These are phyloP conservation scores for Salix caprea DNA, from an alignment of 345 rosid genomes.

Conservation along the genomic window DNA sequence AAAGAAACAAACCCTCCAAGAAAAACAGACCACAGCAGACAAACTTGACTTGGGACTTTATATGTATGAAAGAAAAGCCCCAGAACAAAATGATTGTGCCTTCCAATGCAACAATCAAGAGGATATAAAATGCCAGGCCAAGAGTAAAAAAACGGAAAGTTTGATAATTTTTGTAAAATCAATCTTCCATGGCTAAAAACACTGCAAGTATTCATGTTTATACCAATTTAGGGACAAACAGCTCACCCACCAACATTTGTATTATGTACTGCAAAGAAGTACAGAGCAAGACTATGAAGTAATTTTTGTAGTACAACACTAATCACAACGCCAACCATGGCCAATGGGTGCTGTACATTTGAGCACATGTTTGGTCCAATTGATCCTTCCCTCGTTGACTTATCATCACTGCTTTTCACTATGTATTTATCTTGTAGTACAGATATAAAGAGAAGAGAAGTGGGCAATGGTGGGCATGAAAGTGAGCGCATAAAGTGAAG, in stretches of 20 bases:
- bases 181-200: neutral
- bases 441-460: neutral
- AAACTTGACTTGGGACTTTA: neutral
- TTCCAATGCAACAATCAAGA: neutral
- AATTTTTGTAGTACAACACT: slow-evolving; percentile 35
- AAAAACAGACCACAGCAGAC: neutral
- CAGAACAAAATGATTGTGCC: neutral
- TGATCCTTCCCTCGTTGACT: slow-evolving; percentile 11
- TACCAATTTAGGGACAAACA: neutral
- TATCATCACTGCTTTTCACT: neutral
- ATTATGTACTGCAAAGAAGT: slow-evolving; percentile 34
- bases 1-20: neutral
- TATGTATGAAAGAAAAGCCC: neutral
- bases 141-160: neutral
- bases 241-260: neutral
- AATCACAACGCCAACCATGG: neutral
- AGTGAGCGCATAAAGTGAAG: neutral
- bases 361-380: slow-evolving; percentile 12
- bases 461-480: neutral
- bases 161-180: no score
- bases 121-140: neutral
- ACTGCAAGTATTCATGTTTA: neutral
- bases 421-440: no score
- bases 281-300: slow-evolving; percentile 1
- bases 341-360: neutral